Conservation (phyloP, 345 rosid genomes). For the Lenwebbia sp. region DNA sequence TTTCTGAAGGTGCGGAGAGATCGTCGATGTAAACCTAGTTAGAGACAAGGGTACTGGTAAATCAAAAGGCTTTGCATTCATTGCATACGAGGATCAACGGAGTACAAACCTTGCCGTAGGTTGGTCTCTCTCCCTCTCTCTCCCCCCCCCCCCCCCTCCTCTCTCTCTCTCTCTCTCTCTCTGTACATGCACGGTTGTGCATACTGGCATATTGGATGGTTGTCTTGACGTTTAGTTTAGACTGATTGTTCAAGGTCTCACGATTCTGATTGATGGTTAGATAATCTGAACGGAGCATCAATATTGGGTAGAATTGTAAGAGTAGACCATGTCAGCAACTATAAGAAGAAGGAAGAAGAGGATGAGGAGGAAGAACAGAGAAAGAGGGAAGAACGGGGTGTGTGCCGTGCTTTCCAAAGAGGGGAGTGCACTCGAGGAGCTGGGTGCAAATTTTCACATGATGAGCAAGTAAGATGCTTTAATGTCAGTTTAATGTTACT, state of each 20-base stretch:
- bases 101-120: conserved; percentile 93
- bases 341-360: conserved; percentile 77
- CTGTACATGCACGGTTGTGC: neutral
- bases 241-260: neutral
- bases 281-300: conserved; percentile 79
- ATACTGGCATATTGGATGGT: neutral
- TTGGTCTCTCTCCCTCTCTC: conserved; percentile 15
- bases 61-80: conserved; percentile 80
- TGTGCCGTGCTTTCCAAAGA: conserved; percentile 85
- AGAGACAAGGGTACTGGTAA: conserved; percentile 91
- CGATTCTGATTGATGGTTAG: conserved; percentile 16
- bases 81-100: conserved; percentile 94
- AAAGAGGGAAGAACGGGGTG: conserved; percentile 88
- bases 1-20: conserved; percentile 59
- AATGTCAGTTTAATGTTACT: neutral
- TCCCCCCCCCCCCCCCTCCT: neutral
- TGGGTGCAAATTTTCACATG: conserved; percentile 82
- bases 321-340: conserved; percentile 66
- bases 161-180: no score
- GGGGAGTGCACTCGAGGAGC: conserved; percentile 88
- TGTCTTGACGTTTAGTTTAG: neutral
- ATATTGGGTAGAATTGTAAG: conserved; percentile 58
- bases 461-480: conserved; percentile 52
- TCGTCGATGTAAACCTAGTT: conserved; percentile 85
- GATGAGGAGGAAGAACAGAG: conserved; percentile 58